Base-by-base conservation (phyloP, 441 rosid genomes). In the Manihot esculenta region DNA sequence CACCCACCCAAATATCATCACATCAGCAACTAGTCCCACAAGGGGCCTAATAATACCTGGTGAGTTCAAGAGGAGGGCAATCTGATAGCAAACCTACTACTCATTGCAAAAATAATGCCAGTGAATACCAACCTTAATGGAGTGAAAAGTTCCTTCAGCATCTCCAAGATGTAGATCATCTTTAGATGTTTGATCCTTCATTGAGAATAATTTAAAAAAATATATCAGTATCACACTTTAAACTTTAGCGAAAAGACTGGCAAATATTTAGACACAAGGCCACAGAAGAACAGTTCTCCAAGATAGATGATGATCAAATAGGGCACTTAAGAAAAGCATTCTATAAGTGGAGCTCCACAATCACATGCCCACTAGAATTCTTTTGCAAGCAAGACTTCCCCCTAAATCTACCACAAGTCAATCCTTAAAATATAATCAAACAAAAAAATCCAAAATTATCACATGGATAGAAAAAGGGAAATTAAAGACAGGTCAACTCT, bases 111-210 rank as follows among this genome's bases (percentile, higher is more conserved):
- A 38, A 62, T 4, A 38, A 64, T 57, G 55, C 62, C 12, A 77
- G 69, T 30, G 27, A 76, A 42, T 70, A 84, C 88, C 64, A 77
- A 95, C 99, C 98, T 89, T 93, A 74, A 95, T 83, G 49, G 97
- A 90, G 69, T 83, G 94, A 74, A 91, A 91, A 74, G 78, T 49
- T 72, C 92, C 88, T 80, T 85, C 88, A 18, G 97, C 95, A 78
- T 89, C 89, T 80, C 56, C 87, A 80, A 95, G 92, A 79, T 84
- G 66, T 57, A 88, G 53, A 81, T 92, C 93, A 53, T 71, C 84
- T 75, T 75, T 76, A 70, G 94, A 81, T 60, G 80, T 77, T 76
- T 88, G 95, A 80, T 83, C 92, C 99, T 89, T 81, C 72, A 72
- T 62, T 47, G 42, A 56, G 23, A 49, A 63, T 8, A 49, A 78